phyloP scores from a whole-genome alignment of 768 basidiomycete genomes.

The Scleroderma bovista region DNA sequence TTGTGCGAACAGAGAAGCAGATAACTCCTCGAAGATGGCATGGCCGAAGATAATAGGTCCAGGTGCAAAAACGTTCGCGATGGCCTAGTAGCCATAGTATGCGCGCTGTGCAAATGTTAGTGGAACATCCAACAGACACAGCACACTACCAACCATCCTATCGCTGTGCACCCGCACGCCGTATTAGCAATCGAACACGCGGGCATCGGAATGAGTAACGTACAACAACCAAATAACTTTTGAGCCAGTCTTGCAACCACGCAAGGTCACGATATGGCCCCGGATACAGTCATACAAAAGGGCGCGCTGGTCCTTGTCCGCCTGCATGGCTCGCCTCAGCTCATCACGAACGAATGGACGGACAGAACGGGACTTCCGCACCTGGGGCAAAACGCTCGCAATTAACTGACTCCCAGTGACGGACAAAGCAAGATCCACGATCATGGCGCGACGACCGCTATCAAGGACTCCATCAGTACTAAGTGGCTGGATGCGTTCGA shows the following conservation, averaged over 20 bases:
- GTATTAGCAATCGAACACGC: conserved; percentile 1
- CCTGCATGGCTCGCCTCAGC: conserved; percentile 37
- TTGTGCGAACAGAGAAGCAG: conserved; percentile 20
- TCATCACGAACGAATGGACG: background rate
- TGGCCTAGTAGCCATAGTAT: conserved; percentile 52
- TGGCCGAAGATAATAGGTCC: conserved; percentile 18
- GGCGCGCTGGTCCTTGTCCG: conserved; percentile 81
- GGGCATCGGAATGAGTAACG: conserved; percentile 12
- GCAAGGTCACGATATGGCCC: conserved; percentile 83
- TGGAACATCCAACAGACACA: conserved; percentile 6
- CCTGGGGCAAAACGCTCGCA: conserved; percentile 73
- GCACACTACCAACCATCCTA: conserved; percentile 41
- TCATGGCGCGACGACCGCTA: conserved; percentile 72
- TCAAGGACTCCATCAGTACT: conserved; percentile 19
- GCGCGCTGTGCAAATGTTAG: conserved; percentile 41
- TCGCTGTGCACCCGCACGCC: conserved; percentile 39
- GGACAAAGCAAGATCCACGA: conserved; percentile 81
- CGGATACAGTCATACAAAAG: conserved; percentile 80
- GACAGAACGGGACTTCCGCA: conserved; percentile 29
- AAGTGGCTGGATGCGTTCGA: too few species aligned
- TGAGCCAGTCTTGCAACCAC: conserved; percentile 87
- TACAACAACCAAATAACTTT: conserved; percentile 90
- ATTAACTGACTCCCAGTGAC: conserved; percentile 83
- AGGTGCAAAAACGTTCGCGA: conserved; percentile 7
- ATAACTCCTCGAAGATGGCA: conserved; percentile 17